Evolutionary conservation across 202 grass and related monocot genomes (phyloP), one percentile per base, ranked within the genome.

Genomic region (Alloteropsis angusta): DNA sequence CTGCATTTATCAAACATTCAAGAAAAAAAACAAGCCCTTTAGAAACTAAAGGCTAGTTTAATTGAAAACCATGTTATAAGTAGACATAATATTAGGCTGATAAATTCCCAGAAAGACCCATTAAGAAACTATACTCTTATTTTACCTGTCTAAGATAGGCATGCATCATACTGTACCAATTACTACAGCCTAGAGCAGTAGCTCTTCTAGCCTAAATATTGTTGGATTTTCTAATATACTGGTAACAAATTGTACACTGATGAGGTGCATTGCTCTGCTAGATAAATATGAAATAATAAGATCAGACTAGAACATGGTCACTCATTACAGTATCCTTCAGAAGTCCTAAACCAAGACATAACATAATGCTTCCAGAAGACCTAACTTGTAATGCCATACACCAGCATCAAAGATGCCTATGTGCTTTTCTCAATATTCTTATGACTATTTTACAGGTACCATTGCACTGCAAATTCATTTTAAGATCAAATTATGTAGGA

Each of bases 1-100:
- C 96, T 99, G 90, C n/a, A 75, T 78, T 82, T 45, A 75, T 22
- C 43, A 80, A 59, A 49, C 52, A 83, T 82, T 77, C 15, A 79
- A 16, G 47, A 79, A 50, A 80, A 50, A 80, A 81, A n/a, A 36
- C 46, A 45, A 82, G 8, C 72, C 69, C 56, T 32, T 50, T 58
- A 72, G 35, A 77, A 85, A 48, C 5, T 18, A 76, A 7, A 75
- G 52, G n/a, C 22, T 72, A 60, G 60, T 62, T 43, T 9, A 70
- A 84, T 11, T 65, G 21, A 64, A 87, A 16, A 11, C 7, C 3
- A 83, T 54, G 26, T 25, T 26, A 28, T 61, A 78, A 57, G 25
- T 7, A 19, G 45, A 63, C 2, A 87, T 47, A 22, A 72, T 49
- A 69, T 23, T 53, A 62, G 9, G n/a, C 18, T 16, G 42, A 75